phyloP scores from a whole-genome alignment of 768 basidiomycete genomes.

The Cyclocybe cylindracea region DNA sequence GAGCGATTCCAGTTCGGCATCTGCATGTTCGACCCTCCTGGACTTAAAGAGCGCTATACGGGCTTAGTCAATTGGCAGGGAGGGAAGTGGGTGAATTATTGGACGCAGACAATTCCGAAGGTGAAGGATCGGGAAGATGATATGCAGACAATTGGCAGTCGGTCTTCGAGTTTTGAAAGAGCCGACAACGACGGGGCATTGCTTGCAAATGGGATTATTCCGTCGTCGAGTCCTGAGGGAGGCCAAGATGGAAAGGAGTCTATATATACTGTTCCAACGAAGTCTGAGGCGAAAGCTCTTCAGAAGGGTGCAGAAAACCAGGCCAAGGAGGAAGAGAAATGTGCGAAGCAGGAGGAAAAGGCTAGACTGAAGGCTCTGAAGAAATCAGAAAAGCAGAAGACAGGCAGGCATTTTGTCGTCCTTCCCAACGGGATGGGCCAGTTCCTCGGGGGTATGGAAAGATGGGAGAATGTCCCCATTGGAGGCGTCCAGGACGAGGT shows the following conservation, averaged over 20 bases:
- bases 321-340: slow-evolving; percentile 14
- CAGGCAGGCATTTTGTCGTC: slow-evolving; percentile 50
- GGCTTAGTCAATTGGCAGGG: slow-evolving; percentile 47
- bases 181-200: slow-evolving; percentile 26
- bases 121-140: slow-evolving; percentile 11
- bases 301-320: slow-evolving; percentile 11
- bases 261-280: slow-evolving; percentile 8
- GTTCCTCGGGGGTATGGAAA: slow-evolving; percentile 40
- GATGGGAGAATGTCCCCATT: slow-evolving; percentile 55
- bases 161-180: neutral
- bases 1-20: slow-evolving; percentile 60
- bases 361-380: slow-evolving; percentile 15
- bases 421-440: slow-evolving; percentile 46
- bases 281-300: slow-evolving; percentile 10
- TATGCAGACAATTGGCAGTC: neutral
- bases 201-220: slow-evolving; percentile 24
- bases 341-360: slow-evolving; percentile 11
- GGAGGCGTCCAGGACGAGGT: slow-evolving; percentile 56
- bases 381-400: slow-evolving; percentile 23
- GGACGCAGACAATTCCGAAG: slow-evolving; percentile 46
- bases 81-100: slow-evolving; percentile 62
- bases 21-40: slow-evolving; percentile 58
- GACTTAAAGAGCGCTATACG: slow-evolving; percentile 49
- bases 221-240: neutral
- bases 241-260: neutral